Conservation (phyloP, 805 yeast species). For the Schwanniomyces sp. region DNA sequence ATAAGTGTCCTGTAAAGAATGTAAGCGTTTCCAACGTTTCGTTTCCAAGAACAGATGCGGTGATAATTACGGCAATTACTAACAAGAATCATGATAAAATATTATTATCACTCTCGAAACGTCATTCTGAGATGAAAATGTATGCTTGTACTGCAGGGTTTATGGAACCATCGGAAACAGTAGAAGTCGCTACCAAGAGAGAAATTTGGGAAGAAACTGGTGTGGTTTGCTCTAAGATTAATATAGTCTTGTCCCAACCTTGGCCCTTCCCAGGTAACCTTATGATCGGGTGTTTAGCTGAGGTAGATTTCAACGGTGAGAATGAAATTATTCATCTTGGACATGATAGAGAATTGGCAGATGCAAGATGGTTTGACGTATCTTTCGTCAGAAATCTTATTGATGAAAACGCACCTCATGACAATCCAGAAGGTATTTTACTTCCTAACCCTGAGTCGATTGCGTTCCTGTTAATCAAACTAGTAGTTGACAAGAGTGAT, state of each 20-base stretch:
- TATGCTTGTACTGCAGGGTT: slow-evolving; percentile 93
- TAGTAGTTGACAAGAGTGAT: slow-evolving; percentile 31
- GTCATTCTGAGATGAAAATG: slow-evolving; percentile 56
- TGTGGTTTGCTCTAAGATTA: slow-evolving; percentile 56
- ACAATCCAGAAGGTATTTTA: slow-evolving; percentile 35
- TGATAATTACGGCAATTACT: slow-evolving; percentile 77
- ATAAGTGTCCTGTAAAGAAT: slow-evolving; percentile 37
- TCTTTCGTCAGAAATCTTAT: slow-evolving; percentile 47
- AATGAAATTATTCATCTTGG: slow-evolving; percentile 68
- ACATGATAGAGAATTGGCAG: slow-evolving; percentile 83
- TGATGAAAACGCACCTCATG: slow-evolving; percentile 18
- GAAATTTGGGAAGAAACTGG: slow-evolving; percentile 98
- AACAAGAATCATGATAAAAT: slow-evolving; percentile 59
- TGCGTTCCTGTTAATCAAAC: slow-evolving; percentile 44
- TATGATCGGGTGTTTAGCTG: slow-evolving; percentile 89
- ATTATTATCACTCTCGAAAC: slow-evolving; percentile 67
- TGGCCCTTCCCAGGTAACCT: slow-evolving; percentile 97
- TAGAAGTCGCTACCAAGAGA: slow-evolving; percentile 82
- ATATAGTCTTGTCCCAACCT: slow-evolving; percentile 77
- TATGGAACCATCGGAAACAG: slow-evolving; percentile 91
- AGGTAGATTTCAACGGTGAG: slow-evolving; percentile 66
- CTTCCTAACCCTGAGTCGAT: slow-evolving; percentile 47
- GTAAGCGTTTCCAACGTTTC: slow-evolving; percentile 67
- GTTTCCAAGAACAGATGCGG: slow-evolving; percentile 92
- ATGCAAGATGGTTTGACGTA: slow-evolving; percentile 82